These are phyloP conservation scores for Pichia sp. DNA, from an alignment of 1,139 yeast genomes.

Conservation along the genomic window DNA sequence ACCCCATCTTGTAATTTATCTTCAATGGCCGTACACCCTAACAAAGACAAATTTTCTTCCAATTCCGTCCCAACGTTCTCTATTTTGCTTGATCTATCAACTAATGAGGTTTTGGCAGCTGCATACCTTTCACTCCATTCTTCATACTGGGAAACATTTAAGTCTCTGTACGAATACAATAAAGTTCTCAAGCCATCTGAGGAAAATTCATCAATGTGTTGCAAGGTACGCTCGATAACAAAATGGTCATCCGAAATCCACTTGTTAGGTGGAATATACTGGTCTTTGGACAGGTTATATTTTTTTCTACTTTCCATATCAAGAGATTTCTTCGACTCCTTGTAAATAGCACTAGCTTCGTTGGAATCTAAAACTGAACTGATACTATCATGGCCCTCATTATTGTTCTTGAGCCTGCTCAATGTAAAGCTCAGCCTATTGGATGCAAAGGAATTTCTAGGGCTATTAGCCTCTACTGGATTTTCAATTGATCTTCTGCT, in stretches of 20 bases:
- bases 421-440: slow-evolving; percentile 7
- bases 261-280: slow-evolving; percentile 54
- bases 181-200: slow-evolving; percentile 92
- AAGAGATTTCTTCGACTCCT: slow-evolving; percentile 57
- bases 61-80: slow-evolving; percentile 69
- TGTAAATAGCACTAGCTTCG: slow-evolving; percentile 58
- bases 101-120: slow-evolving; percentile 73
- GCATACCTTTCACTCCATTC: slow-evolving; percentile 64
- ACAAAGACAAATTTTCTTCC: slow-evolving; percentile 60
- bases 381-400: slow-evolving; percentile 12
- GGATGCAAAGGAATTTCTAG: slow-evolving; percentile 16
- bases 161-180: slow-evolving; percentile 74
- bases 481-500: slow-evolving; percentile 36
- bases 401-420: slow-evolving; percentile 4
- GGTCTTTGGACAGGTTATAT: slow-evolving; percentile 37
- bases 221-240: slow-evolving; percentile 75
- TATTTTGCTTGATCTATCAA: slow-evolving; percentile 59
- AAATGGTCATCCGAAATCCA: slow-evolving; percentile 71
- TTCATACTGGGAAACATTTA: slow-evolving; percentile 54
- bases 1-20: slow-evolving; percentile 96
- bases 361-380: slow-evolving; percentile 40
- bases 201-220: slow-evolving; percentile 89
- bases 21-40: slow-evolving; percentile 96
- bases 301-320: slow-evolving; percentile 57
- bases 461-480: slow-evolving; percentile 3